Conservation (phyloP, 345 rosid genomes). For the Bruguiera parviflora region DNA sequence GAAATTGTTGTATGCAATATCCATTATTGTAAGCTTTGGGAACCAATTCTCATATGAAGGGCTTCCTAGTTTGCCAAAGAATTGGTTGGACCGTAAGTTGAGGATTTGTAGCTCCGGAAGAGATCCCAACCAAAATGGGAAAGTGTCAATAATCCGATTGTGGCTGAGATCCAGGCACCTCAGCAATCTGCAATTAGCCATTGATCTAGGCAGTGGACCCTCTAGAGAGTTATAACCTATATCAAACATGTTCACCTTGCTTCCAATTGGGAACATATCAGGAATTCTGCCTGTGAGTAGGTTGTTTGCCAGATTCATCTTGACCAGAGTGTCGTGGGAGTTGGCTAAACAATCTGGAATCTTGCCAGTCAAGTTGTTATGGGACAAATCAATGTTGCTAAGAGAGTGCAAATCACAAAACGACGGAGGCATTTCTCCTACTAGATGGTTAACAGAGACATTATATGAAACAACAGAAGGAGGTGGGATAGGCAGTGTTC, state of each 20-base stretch:
- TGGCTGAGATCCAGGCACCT: too few species aligned
- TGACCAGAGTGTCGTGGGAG: background rate
- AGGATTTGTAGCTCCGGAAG: too few species aligned
- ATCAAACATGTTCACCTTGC: background rate
- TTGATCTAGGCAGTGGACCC: conserved; percentile 6
- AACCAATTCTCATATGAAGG: too few species aligned
- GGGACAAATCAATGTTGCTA: conserved; percentile 4
- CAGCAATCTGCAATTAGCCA: too few species aligned
- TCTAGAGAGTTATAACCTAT: background rate
- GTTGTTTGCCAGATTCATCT: conserved; percentile 7
- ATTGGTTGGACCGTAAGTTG: too few species aligned
- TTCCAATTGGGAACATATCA: background rate
- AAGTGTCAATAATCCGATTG: background rate
- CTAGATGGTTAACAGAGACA: conserved; percentile 17
- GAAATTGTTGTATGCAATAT: too few species aligned
- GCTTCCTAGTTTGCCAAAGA: conserved; percentile 4
- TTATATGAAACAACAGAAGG: rapidly evolving
- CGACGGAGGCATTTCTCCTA: conserved; percentile 11
- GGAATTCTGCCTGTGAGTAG: background rate
- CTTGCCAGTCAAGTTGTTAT: conserved; percentile 16
- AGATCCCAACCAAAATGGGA: too few species aligned
- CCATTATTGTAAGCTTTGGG: too few species aligned
- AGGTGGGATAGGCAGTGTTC: conserved; percentile 16
- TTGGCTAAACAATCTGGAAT: conserved; percentile 32
- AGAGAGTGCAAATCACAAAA: conserved; percentile 15